A percentile compares a stretch with the other conserved stretches of the same genome.
These are phyloP conservation scores for Botrytis medusae DNA, from an alignment of 2,329 filamentous ascomycete species.

Conservation along the genomic window DNA sequence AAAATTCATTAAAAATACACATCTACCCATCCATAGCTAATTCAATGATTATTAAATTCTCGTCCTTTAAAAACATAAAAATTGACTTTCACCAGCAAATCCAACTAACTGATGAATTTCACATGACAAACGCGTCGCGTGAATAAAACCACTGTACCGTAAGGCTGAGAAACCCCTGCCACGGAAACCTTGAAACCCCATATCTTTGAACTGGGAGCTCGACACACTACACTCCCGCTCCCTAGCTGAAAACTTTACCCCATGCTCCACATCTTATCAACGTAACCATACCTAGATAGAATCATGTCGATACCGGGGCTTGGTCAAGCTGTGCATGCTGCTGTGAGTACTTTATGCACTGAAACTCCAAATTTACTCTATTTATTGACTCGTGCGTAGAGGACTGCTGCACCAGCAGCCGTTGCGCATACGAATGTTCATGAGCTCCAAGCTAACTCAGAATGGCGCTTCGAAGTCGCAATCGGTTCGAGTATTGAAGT, in stretches of 20 bases:
- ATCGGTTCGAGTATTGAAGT: constrained; percentile 52
- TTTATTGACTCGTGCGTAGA: constrained; percentile 30
- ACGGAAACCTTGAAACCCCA: constrained; percentile 4
- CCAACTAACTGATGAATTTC: not conserved
- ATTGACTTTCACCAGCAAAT: not conserved
- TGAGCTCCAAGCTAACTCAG: constrained; percentile 62
- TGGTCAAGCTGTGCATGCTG: constrained; percentile 60
- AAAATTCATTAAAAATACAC: too few relatives aligned
- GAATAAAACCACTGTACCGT: not conserved
- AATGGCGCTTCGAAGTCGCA: constrained; percentile 78
- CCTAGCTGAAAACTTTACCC: constrained; percentile 19
- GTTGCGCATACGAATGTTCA: constrained; percentile 47
- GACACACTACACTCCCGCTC: not conserved
- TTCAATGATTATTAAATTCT: not conserved
- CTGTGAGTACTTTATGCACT: constrained; percentile 45
- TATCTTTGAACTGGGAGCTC: constrained; percentile 22
- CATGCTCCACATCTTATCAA: constrained; percentile 15
- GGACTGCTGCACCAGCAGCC: constrained; percentile 34
- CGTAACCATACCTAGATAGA: not conserved
- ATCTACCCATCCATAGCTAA: not conserved
- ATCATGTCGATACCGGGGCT: constrained; percentile 73
- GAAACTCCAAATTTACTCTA: not conserved
- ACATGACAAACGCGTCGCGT: not conserved
- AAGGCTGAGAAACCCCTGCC: constrained; percentile 17
- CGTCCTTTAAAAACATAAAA: not conserved